Percentiles rank a stretch among this genome's conserved stretches.
Conservation (phyloP, 805 yeast species). For the Starmera dryadoides region DNA sequence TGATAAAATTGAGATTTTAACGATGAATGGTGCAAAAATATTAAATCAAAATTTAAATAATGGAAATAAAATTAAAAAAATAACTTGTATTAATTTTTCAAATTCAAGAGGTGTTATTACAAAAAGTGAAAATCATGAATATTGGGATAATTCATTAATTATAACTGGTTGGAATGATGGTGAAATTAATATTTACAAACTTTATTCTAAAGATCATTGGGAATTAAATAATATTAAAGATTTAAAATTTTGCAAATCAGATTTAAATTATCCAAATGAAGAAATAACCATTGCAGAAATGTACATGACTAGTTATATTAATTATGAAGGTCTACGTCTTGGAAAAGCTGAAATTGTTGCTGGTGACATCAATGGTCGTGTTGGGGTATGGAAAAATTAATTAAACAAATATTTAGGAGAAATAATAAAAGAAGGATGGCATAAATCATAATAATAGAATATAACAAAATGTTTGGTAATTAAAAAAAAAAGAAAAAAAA, state of each 20-base stretch:
- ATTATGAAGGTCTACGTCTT: constrained; percentile 28
- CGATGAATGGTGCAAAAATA: constrained; percentile 47
- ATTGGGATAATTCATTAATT: constrained; percentile 30
- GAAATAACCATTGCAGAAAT: constrained; percentile 26
- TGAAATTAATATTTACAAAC: constrained; percentile 22
- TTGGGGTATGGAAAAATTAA: constrained; percentile 34
- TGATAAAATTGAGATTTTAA: constrained; percentile 29
- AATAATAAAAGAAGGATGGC: too few species aligned
- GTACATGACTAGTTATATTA: constrained; percentile 22
- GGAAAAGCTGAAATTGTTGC: constrained; percentile 38
- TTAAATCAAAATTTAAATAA: constrained; percentile 14
- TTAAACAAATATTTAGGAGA: background rate
- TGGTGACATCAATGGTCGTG: constrained; percentile 48
- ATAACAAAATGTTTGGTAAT: background rate
- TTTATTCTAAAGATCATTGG: constrained; percentile 20
- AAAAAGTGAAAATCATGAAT: constrained; percentile 26
- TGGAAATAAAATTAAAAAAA: constrained; percentile 7
- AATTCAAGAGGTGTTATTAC: constrained; percentile 17
- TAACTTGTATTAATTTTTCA: constrained; percentile 23
- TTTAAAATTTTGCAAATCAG: constrained; percentile 12
- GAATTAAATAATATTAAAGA: constrained; percentile 12
- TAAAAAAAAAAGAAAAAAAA: background rate
- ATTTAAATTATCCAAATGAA: constrained; percentile 6
- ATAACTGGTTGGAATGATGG: constrained; percentile 29
- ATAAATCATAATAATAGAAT: background rate